Evolutionary conservation across 2,329 filamentous ascomycete species (phyloP).

Genomic region (Diplodia intermedia): DNA sequence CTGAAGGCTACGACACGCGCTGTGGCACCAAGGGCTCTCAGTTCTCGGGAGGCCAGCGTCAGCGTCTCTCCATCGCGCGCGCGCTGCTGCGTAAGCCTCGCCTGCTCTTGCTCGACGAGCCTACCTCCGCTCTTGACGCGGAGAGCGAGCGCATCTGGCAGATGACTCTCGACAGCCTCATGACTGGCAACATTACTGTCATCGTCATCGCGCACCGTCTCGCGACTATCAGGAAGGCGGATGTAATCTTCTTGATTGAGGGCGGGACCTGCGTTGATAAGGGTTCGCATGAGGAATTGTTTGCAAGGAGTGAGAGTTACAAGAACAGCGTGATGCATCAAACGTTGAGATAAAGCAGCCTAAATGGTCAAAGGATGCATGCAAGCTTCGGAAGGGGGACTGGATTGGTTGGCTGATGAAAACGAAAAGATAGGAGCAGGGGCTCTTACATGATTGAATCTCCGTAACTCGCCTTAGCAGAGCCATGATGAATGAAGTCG

Average conservation of each 20-base stretch:
- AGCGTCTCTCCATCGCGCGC: slow-evolving; percentile 53
- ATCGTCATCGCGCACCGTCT: slow-evolving; percentile 56
- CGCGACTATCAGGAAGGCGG: slow-evolving; percentile 51
- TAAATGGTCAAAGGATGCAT: too few relatives aligned
- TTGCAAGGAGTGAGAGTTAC: slow-evolving; percentile 58
- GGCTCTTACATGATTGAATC: too few relatives aligned
- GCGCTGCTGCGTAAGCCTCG: slow-evolving; percentile 53
- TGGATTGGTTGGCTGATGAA: too few relatives aligned
- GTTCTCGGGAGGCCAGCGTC: slow-evolving; percentile 53
- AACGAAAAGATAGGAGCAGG: too few relatives aligned
- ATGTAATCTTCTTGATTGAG: slow-evolving; percentile 54
- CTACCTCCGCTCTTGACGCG: slow-evolving; percentile 53
- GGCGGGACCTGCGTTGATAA: slow-evolving; percentile 56
- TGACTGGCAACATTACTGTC: slow-evolving; percentile 48
- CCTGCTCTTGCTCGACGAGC: slow-evolving; percentile 52
- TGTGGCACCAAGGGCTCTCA: slow-evolving; percentile 51
- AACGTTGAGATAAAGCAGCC: slow-evolving; percentile 43
- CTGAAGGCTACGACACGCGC: slow-evolving; percentile 69
- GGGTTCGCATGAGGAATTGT: slow-evolving; percentile 58
- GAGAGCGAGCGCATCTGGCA: slow-evolving; percentile 52
- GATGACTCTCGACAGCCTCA: slow-evolving; percentile 47
- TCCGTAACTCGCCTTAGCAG: too few relatives aligned
- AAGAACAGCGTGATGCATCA: slow-evolving; percentile 59
- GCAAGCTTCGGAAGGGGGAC: too few relatives aligned
- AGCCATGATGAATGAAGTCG: too few relatives aligned